Conservation (phyloP, 83 land plant species). For the Diphasiastrum complanatum region DNA sequence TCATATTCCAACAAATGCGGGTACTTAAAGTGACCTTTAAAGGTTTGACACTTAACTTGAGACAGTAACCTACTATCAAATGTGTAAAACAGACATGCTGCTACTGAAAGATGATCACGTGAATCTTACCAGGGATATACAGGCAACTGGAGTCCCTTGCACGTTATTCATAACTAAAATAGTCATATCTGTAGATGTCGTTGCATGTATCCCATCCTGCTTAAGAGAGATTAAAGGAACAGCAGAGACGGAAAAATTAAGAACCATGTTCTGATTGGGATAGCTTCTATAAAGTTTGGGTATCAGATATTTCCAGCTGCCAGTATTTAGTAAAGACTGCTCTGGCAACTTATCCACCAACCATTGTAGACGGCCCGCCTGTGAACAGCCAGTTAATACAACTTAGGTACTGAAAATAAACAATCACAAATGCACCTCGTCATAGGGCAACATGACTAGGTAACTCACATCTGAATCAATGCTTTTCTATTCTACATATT, state of each 20-base stretch:
- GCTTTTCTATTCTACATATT: no score
- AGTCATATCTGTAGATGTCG: conserved; percentile 44
- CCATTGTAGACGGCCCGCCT: conserved; percentile 65
- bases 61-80: no score
- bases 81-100: no score
- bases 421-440: neutral
- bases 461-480: no score
- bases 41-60: no score
- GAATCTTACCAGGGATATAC: conserved; percentile 63
- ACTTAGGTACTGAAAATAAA: conserved; percentile 2
- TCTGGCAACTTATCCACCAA: conserved; percentile 63
- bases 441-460: neutral
- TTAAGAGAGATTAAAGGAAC: conserved; percentile 46
- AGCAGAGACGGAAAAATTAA: conserved; percentile 52
- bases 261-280: conserved; percentile 68
- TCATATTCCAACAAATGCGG: no score
- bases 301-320: conserved; percentile 61
- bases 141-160: conserved; percentile 55
- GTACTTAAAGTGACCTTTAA: no score
- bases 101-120: no score
- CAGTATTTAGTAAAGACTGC: conserved; percentile 69
- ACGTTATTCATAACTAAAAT: conserved; percentile 50
- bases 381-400: conserved; percentile 12
- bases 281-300: conserved; percentile 73
- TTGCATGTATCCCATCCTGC: conserved; percentile 35